Percentiles rank a stretch among this genome's conserved stretches.
These are phyloP conservation scores for Stentor roeselii DNA, from an alignment of 73 alveolate genomes.

Conservation along the genomic window DNA sequence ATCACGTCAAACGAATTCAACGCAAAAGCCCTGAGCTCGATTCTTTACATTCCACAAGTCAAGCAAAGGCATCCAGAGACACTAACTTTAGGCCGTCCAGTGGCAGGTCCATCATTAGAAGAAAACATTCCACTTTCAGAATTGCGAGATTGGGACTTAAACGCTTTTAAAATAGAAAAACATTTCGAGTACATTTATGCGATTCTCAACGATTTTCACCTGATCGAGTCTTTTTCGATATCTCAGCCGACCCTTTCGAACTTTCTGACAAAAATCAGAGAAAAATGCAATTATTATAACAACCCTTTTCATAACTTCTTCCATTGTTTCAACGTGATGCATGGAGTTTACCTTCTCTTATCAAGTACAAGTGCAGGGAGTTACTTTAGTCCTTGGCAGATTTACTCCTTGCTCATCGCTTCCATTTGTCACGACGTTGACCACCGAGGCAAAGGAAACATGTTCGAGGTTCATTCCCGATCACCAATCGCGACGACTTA, in stretches of 20 bases:
- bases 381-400: background rate
- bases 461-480: conserved; percentile 52
- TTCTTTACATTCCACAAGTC: background rate
- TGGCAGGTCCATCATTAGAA: background rate
- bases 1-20: background rate
- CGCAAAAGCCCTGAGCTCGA: background rate
- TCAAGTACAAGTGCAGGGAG: conserved; percentile 11
- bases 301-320: conserved; percentile 58
- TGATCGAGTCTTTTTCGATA: background rate
- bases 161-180: conserved; percentile 20
- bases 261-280: background rate
- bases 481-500: conserved; percentile 63
- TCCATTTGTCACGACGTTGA: conserved; percentile 75
- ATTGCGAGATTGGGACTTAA: background rate
- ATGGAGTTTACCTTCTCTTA: background rate
- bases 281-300: background rate
- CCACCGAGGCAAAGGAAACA: conserved; percentile 83
- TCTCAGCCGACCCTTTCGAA: background rate
- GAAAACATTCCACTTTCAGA: background rate
- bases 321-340: conserved; percentile 56
- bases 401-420: background rate
- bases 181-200: background rate
- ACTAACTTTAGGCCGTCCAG: background rate
- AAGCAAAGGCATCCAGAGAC: background rate
- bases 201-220: background rate